phyloP scores from a whole-genome alignment of 305 asterid species.

The Striga hermonthica region DNA sequence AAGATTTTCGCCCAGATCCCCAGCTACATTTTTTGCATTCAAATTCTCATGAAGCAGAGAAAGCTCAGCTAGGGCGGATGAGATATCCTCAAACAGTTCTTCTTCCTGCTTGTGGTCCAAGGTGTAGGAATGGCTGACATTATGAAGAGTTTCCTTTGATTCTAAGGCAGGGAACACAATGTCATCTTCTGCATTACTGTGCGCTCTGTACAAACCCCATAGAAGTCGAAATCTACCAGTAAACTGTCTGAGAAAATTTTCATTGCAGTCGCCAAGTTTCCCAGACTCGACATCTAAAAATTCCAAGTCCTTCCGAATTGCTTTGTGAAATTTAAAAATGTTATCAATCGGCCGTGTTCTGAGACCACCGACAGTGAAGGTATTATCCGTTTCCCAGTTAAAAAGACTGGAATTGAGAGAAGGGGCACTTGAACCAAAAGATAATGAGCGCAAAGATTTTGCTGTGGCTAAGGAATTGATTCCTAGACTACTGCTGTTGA shows the following conservation, averaged over 20 bases:
- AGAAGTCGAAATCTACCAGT: slow-evolving; percentile 88
- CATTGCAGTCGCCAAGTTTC: slow-evolving; percentile 70
- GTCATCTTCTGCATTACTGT: slow-evolving; percentile 98
- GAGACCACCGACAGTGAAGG: slow-evolving; percentile 45
- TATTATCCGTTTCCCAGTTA: slow-evolving; percentile 81
- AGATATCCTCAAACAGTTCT: slow-evolving; percentile 85
- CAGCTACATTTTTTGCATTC: slow-evolving; percentile 42
- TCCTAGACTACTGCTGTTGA: slow-evolving; percentile 60
- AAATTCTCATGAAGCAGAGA: slow-evolving; percentile 61
- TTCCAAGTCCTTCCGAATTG: slow-evolving; percentile 92
- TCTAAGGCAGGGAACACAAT: slow-evolving; percentile 98
- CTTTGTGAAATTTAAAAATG: slow-evolving; percentile 93
- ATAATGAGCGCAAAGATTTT: slow-evolving; percentile 75
- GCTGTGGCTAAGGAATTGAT: slow-evolving; percentile 61
- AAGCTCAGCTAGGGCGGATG: slow-evolving; percentile 71
- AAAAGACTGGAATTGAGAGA: slow-evolving; percentile 89
- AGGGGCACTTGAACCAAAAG: slow-evolving; percentile 82
- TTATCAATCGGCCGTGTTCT: slow-evolving; percentile 82
- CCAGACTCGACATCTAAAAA: slow-evolving; percentile 85
- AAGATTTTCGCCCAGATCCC: slow-evolving; percentile 34
- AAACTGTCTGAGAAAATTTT: slow-evolving; percentile 75
- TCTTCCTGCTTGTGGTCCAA: slow-evolving; percentile 98
- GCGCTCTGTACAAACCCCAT: slow-evolving; percentile 95
- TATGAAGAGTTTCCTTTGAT: slow-evolving; percentile 88
- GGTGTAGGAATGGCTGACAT: slow-evolving; percentile 94